Evolutionary conservation across 2,329 filamentous ascomycete genomes (phyloP).

Genomic region (Fusarium chaquense): DNA sequence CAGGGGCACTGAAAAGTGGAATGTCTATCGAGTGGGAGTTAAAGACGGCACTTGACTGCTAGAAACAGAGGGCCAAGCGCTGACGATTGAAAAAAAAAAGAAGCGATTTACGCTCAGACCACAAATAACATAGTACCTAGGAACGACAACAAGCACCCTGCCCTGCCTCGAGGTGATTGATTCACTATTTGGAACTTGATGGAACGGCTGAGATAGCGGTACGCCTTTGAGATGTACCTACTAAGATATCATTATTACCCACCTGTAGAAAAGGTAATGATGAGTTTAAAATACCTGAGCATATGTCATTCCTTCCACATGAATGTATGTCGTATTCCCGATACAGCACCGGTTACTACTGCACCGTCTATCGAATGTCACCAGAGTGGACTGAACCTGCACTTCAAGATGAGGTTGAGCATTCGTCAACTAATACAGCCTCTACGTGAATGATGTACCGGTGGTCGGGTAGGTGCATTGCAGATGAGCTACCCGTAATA

Average conservation of each 20-base stretch:
- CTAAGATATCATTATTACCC: not conserved
- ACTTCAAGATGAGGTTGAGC: not conserved
- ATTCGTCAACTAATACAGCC: not conserved
- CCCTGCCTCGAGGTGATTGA: not conserved
- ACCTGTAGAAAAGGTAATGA: not conserved
- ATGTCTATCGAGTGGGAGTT: slow-evolving; percentile 18
- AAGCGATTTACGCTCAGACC: not conserved
- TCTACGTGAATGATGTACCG: not conserved
- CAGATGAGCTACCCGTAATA: slow-evolving; percentile 8
- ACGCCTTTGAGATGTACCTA: not conserved
- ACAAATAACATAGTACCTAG: not conserved
- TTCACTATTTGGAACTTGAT: not conserved
- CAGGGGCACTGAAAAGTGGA: slow-evolving; percentile 16
- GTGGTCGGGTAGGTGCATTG: not conserved
- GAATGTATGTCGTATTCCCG: not conserved
- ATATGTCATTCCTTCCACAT: not conserved
- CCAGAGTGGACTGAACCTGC: not conserved
- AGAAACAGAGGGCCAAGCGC: not conserved
- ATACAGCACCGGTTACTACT: not conserved
- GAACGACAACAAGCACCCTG: not conserved
- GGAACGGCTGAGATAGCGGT: not conserved
- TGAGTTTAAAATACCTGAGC: not conserved
- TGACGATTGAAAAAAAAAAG: not conserved
- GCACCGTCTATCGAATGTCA: slow-evolving; percentile 8
- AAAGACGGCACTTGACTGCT: slow-evolving; percentile 26